Conservation (phyloP, 1,284 basidiomycete species). For the Fomitopsis pinicola region DNA sequence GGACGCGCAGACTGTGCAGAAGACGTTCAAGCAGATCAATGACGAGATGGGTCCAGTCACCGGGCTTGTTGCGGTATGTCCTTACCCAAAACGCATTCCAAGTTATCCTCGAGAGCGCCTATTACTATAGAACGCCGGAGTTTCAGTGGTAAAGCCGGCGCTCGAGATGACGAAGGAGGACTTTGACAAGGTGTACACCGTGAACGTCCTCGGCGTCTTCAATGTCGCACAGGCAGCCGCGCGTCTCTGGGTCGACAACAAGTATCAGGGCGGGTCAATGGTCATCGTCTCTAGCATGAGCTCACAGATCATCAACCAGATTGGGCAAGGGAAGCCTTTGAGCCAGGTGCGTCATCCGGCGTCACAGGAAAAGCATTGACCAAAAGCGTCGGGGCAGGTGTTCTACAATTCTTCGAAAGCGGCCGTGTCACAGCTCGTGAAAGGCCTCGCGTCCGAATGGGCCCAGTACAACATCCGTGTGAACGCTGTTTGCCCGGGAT, state of each 20-base stretch:
- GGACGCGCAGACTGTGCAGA: slow-evolving; percentile 28
- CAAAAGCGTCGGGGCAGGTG: slow-evolving; percentile 29
- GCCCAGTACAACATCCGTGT: slow-evolving; percentile 48
- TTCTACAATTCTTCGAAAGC: slow-evolving; percentile 62
- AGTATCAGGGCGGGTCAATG: slow-evolving; percentile 31
- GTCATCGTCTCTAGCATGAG: slow-evolving; percentile 49
- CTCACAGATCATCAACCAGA: slow-evolving; percentile 44
- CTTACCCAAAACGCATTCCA: neutral
- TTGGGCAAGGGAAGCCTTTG: slow-evolving; percentile 26
- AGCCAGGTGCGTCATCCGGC: slow-evolving; percentile 29
- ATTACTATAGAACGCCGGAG: slow-evolving; percentile 35
- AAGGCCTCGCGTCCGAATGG: slow-evolving; percentile 62
- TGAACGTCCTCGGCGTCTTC: slow-evolving; percentile 40
- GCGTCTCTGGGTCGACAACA: slow-evolving; percentile 26
- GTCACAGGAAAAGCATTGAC: neutral
- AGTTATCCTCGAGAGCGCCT: neutral
- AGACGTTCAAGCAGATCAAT: slow-evolving; percentile 35
- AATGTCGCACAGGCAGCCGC: slow-evolving; percentile 39
- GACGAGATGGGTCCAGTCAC: slow-evolving; percentile 34
- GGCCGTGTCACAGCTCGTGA: slow-evolving; percentile 52
- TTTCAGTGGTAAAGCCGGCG: slow-evolving; percentile 46
- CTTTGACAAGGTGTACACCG: slow-evolving; percentile 34
- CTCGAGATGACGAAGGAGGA: slow-evolving; percentile 40
- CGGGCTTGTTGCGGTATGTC: slow-evolving; percentile 36
- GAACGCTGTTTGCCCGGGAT: slow-evolving; percentile 59